Evolutionary conservation across 371 early-diverging fungal species (phyloP), one percentile per base, ranked within the genome.

Genomic region (Dinochytrium kinnereticum): DNA sequence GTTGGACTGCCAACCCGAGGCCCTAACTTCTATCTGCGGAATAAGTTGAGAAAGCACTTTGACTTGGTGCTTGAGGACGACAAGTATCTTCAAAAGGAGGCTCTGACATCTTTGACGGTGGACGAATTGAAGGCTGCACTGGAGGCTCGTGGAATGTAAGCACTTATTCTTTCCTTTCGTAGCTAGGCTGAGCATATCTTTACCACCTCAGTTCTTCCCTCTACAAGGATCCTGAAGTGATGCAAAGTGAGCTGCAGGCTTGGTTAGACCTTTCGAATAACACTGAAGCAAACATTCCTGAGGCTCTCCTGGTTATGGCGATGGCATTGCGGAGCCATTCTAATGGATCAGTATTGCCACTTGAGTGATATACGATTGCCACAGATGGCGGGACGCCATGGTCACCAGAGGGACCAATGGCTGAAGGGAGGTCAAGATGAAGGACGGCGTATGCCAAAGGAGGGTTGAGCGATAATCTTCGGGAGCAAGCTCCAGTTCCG

Each of bases 1-100:
- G 17, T 72, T 17, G 73, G 73, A 40, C 49, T 72, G 59, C n/a
- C 67, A 21, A 36, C 59, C 26, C 73, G 73, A 7, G 51, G 49
- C 21, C 34, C 30, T 34, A 40, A 38, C 1, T 65, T 34, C 1
- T n/a, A 5, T 26, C n/a, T 28, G 33, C 15, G 69, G 33, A 59
- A 21, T 5, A 21, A 37, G 39, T 50, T 64, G 44, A 39, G 50
- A 57, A 10, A 49, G 28, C 39, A 64, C 64, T 39, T 59, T 59
- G 31, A 19, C 19, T 10, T 34, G 10, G 37, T 61, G 57, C 33
- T 17, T 1, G 55, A 44, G 38, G 36, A 68, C 69, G 33, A 68
- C 74, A 10, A 49, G 49, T 28, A 44, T 57, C 59, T 33, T 50
- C 21, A 57, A 49, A 36, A 61, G 38, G 74, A 68, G 24, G 68